phyloP scores from a whole-genome alignment of 2,329 filamentous ascomycete genomes.

The Aspergillus candidus region DNA sequence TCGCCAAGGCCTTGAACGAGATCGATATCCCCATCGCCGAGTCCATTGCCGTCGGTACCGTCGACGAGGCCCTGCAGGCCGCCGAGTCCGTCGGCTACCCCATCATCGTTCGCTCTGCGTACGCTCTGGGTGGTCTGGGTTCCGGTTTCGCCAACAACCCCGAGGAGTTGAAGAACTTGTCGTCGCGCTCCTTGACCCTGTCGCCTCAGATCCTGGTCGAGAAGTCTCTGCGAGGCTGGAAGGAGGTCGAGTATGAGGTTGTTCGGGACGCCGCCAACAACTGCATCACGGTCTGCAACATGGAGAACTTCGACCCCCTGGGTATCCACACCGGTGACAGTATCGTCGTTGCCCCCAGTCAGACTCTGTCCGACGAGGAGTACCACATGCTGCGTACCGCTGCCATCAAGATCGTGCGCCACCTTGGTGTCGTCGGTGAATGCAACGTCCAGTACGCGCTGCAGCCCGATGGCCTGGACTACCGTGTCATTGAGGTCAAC shows the following conservation, averaged over 20 bases:
- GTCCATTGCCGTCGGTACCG: slow-evolving; percentile 83
- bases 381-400: slow-evolving; percentile 99
- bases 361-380: slow-evolving; percentile 96
- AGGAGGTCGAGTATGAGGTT: slow-evolving; percentile 98
- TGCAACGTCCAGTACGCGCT: slow-evolving; percentile 98
- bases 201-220: slow-evolving; percentile 96
- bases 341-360: slow-evolving; percentile 93
- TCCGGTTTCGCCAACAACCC: slow-evolving; percentile 93
- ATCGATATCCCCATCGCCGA: slow-evolving; percentile 97
- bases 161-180: slow-evolving; percentile 89
- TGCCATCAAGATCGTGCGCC: slow-evolving; percentile 96
- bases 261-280: slow-evolving; percentile 96
- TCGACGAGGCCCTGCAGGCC: slow-evolving; percentile 87
- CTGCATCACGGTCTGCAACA: slow-evolving; percentile 98
- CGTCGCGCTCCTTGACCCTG: slow-evolving; percentile 83
- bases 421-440: slow-evolving; percentile 94
- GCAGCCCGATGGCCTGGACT: slow-evolving; percentile 93
- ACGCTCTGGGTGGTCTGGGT: slow-evolving; percentile 90
- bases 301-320: slow-evolving; percentile 97
- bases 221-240: slow-evolving; percentile 99
- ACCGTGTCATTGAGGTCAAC: slow-evolving; percentile 98
- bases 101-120: slow-evolving; percentile 95
- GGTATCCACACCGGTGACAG: slow-evolving; percentile 98
- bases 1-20: slow-evolving; percentile 90
- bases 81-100: slow-evolving; percentile 87